Conservation (phyloP, 257 asterid genomes). For the Pogostemon cablin region DNA sequence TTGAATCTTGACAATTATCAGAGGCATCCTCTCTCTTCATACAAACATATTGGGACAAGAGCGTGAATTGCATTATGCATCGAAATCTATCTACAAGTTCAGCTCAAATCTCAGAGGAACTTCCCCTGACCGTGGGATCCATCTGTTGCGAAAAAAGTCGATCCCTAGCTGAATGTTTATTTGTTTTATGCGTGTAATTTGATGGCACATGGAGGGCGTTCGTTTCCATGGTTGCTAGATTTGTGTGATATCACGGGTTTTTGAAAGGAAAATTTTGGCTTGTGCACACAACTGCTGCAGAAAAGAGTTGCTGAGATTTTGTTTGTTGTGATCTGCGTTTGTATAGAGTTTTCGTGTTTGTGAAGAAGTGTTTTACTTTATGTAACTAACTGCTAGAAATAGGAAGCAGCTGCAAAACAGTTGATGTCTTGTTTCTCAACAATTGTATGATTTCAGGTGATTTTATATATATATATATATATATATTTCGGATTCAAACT, state of each 20-base stretch:
- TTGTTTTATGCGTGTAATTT: constrained; percentile 1
- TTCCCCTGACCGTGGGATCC: constrained; percentile 14
- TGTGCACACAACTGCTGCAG: constrained; percentile 38
- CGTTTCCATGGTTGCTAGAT: neutral
- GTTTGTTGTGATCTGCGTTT: constrained; percentile 16
- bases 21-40: constrained; percentile 21
- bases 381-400: constrained; percentile 13
- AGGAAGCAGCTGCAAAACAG: constrained; percentile 17
- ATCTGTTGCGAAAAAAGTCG: constrained; percentile 2
- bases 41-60: neutral
- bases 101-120: neutral
- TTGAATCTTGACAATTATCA: constrained; percentile 22
- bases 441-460: neutral
- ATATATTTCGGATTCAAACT: too few species aligned
- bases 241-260: neutral
- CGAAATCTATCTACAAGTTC: constrained; percentile 12
- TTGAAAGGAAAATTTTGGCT: constrained; percentile 33
- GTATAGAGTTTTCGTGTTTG: constrained; percentile 36
- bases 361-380: constrained; percentile 4
- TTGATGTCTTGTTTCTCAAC: constrained; percentile 18
- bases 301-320: constrained; percentile 26
- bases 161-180: constrained; percentile 9
- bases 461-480: neutral
- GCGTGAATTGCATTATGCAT: constrained; percentile 13
- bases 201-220: neutral